Percentiles rank a stretch among this genome's conserved stretches.
phyloP scores from a whole-genome alignment of 352 stramenopile genomes.

The Pythium myriotylum region DNA sequence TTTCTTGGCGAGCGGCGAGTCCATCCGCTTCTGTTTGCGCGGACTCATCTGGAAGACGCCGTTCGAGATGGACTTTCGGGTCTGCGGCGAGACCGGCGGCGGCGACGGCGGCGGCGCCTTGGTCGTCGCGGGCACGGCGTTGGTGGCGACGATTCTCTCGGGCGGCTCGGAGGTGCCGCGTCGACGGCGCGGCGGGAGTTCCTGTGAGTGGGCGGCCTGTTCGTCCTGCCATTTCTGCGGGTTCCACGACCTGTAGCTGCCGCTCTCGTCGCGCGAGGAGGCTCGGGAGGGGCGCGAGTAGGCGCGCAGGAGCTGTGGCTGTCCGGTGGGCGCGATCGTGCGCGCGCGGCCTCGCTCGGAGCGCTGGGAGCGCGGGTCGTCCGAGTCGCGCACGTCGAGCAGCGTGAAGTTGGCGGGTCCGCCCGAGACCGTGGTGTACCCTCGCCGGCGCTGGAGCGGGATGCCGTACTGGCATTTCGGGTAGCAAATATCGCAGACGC shows the following conservation, averaged over 20 bases:
- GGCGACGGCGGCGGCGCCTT: slow-evolving; percentile 14
- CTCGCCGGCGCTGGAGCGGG: slow-evolving; percentile 25
- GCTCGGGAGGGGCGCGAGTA: background rate
- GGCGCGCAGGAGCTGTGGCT: slow-evolving; percentile 8
- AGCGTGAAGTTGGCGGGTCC: slow-evolving; percentile 19
- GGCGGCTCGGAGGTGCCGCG: slow-evolving; percentile 22
- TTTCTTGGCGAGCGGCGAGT: slow-evolving; percentile 9
- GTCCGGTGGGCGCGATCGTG: slow-evolving; percentile 5
- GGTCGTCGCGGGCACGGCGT: background rate
- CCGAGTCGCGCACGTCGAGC: slow-evolving; percentile 17
- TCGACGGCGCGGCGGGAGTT: background rate
- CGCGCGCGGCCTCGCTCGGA: slow-evolving; percentile 19
- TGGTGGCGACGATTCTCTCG: slow-evolving; percentile 16
- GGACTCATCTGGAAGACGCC: slow-evolving; percentile 24
- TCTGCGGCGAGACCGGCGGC: slow-evolving; percentile 17
- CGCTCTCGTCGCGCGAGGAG: background rate
- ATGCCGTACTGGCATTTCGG: slow-evolving; percentile 45
- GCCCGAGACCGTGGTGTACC: slow-evolving; percentile 12
- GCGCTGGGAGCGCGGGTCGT: slow-evolving; percentile 11
- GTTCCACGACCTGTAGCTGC: slow-evolving; percentile 8
- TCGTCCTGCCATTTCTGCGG: slow-evolving; percentile 15
- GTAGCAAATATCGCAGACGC: slow-evolving; percentile 76
- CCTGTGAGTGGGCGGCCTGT: slow-evolving; percentile 3
- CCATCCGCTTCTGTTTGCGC: slow-evolving; percentile 10
- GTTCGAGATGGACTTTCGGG: slow-evolving; percentile 12